phyloP scores from a whole-genome alignment of 2,329 filamentous ascomycete species.

The Fusarium sp. region DNA sequence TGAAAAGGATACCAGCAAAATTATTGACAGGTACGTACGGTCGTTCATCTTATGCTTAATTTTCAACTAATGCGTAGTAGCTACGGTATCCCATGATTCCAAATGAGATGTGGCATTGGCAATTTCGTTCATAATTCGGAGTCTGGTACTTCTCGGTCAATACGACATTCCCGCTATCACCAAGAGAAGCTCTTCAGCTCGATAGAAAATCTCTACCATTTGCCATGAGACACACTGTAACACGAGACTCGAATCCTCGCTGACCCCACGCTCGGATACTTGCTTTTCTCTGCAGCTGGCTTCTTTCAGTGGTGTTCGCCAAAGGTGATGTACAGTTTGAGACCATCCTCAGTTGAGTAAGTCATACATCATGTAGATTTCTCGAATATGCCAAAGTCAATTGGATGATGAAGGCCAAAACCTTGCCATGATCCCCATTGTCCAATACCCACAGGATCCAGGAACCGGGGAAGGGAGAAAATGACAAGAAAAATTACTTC shows the following conservation, averaged over 20 bases:
- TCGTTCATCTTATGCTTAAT: neutral
- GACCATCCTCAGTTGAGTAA: slow-evolving; percentile 6
- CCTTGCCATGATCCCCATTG: slow-evolving; percentile 8
- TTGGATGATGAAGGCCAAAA: slow-evolving; percentile 13
- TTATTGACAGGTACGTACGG: neutral
- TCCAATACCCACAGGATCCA: slow-evolving; percentile 11
- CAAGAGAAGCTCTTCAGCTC: neutral
- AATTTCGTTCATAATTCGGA: neutral
- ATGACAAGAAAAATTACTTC: neutral
- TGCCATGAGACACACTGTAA: slow-evolving; percentile 24
- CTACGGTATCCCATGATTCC: neutral
- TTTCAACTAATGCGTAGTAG: neutral
- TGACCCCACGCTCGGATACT: slow-evolving; percentile 32
- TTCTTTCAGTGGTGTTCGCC: slow-evolving; percentile 29
- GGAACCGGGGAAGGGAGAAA: slow-evolving; percentile 2
- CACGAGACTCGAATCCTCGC: slow-evolving; percentile 19
- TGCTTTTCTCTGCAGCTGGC: slow-evolving; percentile 40
- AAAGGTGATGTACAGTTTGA: slow-evolving; percentile 9
- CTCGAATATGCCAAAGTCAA: slow-evolving; percentile 16
- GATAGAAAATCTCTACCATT: neutral
- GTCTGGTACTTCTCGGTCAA: neutral
- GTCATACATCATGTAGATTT: slow-evolving; percentile 4
- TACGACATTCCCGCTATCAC: slow-evolving; percentile 3
- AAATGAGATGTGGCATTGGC: neutral
- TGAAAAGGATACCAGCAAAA: neutral